A percentile compares a stretch with the other conserved stretches of the same genome.
Conservation (phyloP, 2,329 filamentous ascomycete genomes). For the Corynespora cassiicola region DNA sequence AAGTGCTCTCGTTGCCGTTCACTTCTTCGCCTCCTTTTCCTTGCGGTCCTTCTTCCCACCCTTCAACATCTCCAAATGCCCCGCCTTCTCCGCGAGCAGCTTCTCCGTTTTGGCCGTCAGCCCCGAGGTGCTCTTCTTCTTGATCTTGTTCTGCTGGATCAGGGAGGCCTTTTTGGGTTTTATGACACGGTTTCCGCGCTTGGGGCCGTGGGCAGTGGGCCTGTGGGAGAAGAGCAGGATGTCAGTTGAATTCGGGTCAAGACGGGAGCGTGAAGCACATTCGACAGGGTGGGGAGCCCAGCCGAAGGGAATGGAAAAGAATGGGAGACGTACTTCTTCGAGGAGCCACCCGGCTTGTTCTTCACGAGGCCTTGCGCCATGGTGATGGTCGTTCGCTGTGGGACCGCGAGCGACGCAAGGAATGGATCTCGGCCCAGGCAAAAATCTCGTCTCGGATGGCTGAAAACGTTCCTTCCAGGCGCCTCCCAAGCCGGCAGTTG, state of each 20-base stretch:
- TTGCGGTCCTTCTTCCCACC: constrained; percentile 66
- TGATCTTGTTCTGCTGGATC: constrained; percentile 67
- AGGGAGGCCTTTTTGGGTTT: constrained; percentile 70
- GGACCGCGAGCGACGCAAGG: too few relatives aligned
- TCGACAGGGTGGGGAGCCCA: constrained; percentile 5
- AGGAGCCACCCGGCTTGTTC: constrained; percentile 49
- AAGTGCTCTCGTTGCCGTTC: constrained; percentile 4
- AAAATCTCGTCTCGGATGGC: too few relatives aligned
- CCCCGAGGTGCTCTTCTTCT: constrained; percentile 69
- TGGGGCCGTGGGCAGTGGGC: constrained; percentile 53
- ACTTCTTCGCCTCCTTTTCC: constrained; percentile 25
- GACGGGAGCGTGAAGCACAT: constrained; percentile 31
- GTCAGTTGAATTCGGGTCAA: constrained; percentile 8
- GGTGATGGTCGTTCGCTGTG: too few relatives aligned
- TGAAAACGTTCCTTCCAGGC: too few relatives aligned
- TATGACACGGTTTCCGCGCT: constrained; percentile 67
- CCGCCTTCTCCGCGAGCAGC: constrained; percentile 69
- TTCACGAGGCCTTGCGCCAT: constrained; percentile 60
- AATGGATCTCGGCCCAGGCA: too few relatives aligned
- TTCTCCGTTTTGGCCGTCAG: constrained; percentile 72
- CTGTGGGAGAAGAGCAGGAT: constrained; percentile 23
- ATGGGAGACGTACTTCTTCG: constrained; percentile 44
- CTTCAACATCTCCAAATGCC: constrained; percentile 72
- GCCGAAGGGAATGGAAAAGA: constrained; percentile 1
- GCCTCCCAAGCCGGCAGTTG: too few relatives aligned